Conservation (phyloP, 169 alveolate species). For the Plasmodium gallinaceum region DNA sequence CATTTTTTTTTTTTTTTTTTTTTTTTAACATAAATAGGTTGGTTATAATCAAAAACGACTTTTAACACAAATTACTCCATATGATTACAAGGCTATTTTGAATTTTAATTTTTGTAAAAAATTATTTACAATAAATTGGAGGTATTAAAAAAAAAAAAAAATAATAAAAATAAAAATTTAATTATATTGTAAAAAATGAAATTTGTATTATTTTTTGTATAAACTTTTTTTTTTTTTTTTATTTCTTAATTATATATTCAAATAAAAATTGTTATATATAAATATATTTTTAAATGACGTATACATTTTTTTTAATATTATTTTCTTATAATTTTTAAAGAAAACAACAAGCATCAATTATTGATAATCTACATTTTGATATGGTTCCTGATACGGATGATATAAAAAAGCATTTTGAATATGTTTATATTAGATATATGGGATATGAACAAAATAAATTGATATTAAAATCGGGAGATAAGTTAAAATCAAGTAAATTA, state of each 20-base stretch:
- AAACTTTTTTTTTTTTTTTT: background rate
- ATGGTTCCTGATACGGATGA: conserved; percentile 73
- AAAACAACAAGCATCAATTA: conserved; percentile 41
- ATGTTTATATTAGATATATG: conserved; percentile 56
- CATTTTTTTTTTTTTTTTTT: background rate
- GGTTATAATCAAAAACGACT: conserved; percentile 72
- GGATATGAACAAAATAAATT: conserved; percentile 27
- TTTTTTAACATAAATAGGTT: conserved; percentile 15
- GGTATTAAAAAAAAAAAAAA: conserved; percentile 11
- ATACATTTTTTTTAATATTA: background rate
- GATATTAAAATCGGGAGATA: conserved; percentile 13
- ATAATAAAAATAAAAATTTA: background rate
- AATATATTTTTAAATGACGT: background rate
- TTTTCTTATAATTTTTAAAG: conserved; percentile 9
- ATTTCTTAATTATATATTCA: background rate
- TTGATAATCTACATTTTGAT: conserved; percentile 54
- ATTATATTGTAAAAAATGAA: background rate
- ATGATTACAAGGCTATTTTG: conserved; percentile 43
- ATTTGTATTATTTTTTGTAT: background rate
- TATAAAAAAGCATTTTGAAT: conserved; percentile 36
- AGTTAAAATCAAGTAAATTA: background rate
- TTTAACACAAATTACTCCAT: conserved; percentile 66
- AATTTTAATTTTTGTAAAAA: conserved; percentile 52
- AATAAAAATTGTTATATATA: background rate
- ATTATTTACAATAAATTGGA: conserved; percentile 58